Conservation (phyloP, 345 rosid genomes). For the Hibiscus trionum region DNA sequence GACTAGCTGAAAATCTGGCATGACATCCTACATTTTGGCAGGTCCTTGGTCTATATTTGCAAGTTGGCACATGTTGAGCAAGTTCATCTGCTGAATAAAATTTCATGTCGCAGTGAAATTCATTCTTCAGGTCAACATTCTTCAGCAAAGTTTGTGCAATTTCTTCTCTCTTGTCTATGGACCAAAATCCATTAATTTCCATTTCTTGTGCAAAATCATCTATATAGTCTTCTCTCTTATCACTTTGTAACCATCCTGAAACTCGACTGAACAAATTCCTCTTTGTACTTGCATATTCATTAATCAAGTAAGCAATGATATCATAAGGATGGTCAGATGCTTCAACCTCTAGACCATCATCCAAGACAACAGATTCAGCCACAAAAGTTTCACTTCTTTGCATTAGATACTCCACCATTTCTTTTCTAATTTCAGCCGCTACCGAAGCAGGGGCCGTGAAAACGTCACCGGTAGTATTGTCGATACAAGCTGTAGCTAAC, state of each 20-base stretch:
- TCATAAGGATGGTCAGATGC: constrained; percentile 66
- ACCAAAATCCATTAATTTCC: constrained; percentile 82
- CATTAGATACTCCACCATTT: constrained; percentile 17
- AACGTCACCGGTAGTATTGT: constrained; percentile 75
- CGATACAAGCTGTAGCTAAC: constrained; percentile 72
- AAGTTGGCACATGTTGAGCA: constrained; percentile 30
- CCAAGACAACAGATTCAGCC: constrained; percentile 56
- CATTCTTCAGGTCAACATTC: constrained; percentile 68
- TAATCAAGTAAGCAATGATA: constrained; percentile 53
- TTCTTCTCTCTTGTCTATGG: constrained; percentile 44
- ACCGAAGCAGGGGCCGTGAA: constrained; percentile 69
- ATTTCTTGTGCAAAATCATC: constrained; percentile 86
- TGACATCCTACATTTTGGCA: not conserved
- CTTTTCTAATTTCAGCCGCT: constrained; percentile 67
- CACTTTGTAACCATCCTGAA: constrained; percentile 70
- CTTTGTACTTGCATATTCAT: constrained; percentile 64
- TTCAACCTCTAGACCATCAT: constrained; percentile 39
- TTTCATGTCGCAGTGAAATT: constrained; percentile 59
- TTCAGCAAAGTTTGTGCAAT: constrained; percentile 51
- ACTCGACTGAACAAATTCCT: constrained; percentile 71
- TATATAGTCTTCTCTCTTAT: constrained; percentile 73
- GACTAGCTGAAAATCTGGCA: not conserved
- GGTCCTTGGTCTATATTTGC: constrained; percentile 57
- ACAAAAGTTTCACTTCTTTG: constrained; percentile 69
- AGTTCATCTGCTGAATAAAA: constrained; percentile 48